Evolutionary conservation across 2,329 filamentous ascomycete genomes (phyloP).

Genomic region (Phoma sp.): DNA sequence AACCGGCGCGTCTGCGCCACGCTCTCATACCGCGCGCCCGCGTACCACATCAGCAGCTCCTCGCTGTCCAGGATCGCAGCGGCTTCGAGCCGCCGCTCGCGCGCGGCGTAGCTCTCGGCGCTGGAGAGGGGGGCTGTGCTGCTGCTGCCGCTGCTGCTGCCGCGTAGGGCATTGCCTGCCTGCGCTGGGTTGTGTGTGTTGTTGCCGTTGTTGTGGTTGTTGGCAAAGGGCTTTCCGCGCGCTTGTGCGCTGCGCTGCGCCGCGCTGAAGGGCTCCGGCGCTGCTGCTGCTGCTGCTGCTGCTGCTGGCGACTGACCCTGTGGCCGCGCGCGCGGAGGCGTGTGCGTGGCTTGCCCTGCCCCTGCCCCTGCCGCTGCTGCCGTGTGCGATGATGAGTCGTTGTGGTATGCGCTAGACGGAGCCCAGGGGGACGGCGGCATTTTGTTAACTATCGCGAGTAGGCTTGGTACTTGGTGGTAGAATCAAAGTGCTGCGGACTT

Average conservation of each 20-base stretch:
- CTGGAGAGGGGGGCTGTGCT: background rate
- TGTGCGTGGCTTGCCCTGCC: background rate
- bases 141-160: background rate
- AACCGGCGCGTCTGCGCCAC: slow-evolving; percentile 37
- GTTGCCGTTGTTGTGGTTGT: background rate
- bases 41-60: slow-evolving; percentile 48
- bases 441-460: background rate
- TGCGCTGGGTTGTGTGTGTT: background rate
- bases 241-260: slow-evolving; percentile 39
- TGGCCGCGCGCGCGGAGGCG: slow-evolving; percentile 1
- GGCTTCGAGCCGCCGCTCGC: slow-evolving; percentile 39
- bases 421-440: background rate
- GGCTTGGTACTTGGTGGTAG: too few species aligned
- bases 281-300: background rate
- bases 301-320: background rate
- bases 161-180: background rate
- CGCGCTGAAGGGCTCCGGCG: slow-evolving; percentile 17
- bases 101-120: slow-evolving; percentile 26
- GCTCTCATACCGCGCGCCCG: slow-evolving; percentile 42
- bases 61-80: slow-evolving; percentile 41
- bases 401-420: background rate
- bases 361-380: background rate
- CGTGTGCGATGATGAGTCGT: background rate
- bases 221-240: slow-evolving; percentile 23
- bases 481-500: background rate